Base-by-base conservation (phyloP, 1,139 yeast species). In the Yamadazyma buinensis region DNA sequence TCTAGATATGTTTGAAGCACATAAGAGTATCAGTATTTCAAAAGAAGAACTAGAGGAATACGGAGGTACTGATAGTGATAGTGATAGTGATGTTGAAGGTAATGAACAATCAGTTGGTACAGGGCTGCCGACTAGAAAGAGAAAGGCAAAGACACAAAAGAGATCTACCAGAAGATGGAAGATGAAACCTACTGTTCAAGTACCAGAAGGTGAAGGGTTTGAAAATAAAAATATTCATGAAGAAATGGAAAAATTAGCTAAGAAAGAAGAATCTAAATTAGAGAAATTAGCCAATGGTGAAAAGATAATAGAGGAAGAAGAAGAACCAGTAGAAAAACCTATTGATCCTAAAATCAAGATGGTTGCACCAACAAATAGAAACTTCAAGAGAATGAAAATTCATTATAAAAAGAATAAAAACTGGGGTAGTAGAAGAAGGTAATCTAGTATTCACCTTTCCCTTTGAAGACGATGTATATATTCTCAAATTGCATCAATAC, bases 131-230 rank as follows among this genome's bases (percentile, higher is more conserved):
- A 15, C 49, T 27, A 15, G 15, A 10, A 48, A 29, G 29, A 55
- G 48, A 61, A 62, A 38, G 64, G 63, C 56, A 65, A 61, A 53
- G 57, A 61, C 80, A 0, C 82, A 75, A 33, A 82, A 81, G 59
- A 61, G 90, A 49, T 73, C 79, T 3, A 80, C 87, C 0, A 64
- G 82, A 43, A 64, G 82, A 38, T 77, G 75, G 52, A 75, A 72
- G 39, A 69, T 80, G 54, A 72, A 69, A 40, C 77, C 80, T 1
- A 49, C 67, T 9, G 50, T 53, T 13, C 38, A 30, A 5, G 33
- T 29, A 1, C 29, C 24, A 4, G 44, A 51, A 26, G 52, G 55
- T 1, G 59, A 52, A 3, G 43, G 32, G 2, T 48, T 52, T 3
- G 71, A 63, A 34, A 51, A 52, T 7, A 59, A 64, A 26, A 58